Evolutionary conservation across 148 eudicot species (phyloP), one percentile per base, ranked within the genome.

Genomic region (Vaccinium darrowii): DNA sequence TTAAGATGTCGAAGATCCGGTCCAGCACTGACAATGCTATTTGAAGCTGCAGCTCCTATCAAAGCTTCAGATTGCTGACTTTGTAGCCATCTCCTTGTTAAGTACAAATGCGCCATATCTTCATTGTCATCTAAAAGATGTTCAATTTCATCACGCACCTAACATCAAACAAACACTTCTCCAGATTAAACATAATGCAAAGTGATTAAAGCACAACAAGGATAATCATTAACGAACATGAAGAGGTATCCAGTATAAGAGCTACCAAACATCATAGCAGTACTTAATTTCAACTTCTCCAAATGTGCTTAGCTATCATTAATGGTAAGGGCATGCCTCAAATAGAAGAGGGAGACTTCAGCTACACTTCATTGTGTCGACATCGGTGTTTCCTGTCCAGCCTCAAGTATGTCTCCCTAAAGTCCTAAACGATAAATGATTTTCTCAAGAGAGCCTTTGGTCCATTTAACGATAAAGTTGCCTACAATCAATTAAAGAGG

Each of bases 131-230:
- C 99, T 88, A 96, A 89, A 62, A 96, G 97, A 88, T 96, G 99
- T 89, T 94, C 99, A 84, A 96, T 92, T 92, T 96, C 99, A 93
- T 96, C 99, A 86, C 98, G 89, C 72, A 94, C 98, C 99, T 96
- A 86, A 23, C 82, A 92, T 63, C 67, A 53, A 53, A 53, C 10
- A 53, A 53, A 53, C 13, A 63, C 30, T 63, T 19, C 2, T 18
- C 12, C n/a, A 43, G 78, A 33, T 72, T 43, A 75, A 43, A 75
- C 33, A 67, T 10, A 25, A 67, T 10, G 25, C 16, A 67, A 65
- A 23, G 33, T 65, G 72, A 65, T n/a, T n/a, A 65, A 65, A 65
- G 72, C 33, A 23, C 12, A 11, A 5, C 73, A 67, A 10, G 5
- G 0, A 67, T 27, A 27, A 36, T 19, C 33, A 36, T 36, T 15